Evolutionary conservation across 2,329 filamentous ascomycete genomes (phyloP).

Genomic region (Colletotrichum australisinense): DNA sequence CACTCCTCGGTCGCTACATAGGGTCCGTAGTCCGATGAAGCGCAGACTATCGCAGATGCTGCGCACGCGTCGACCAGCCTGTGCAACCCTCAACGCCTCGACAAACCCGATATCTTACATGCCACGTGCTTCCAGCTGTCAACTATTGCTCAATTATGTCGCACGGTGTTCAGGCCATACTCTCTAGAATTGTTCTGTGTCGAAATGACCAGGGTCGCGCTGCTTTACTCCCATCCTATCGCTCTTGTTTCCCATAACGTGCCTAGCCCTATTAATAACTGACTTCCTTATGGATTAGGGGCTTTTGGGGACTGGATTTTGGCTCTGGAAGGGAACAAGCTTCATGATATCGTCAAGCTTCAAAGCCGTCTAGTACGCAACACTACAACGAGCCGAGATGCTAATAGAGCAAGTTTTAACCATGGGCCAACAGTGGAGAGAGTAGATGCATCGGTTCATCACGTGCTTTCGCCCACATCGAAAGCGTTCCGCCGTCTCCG

Average conservation of each 20-base stretch:
- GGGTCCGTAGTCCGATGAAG: background rate
- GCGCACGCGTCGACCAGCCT: background rate
- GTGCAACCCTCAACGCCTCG: background rate
- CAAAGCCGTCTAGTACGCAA: background rate
- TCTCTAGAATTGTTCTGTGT: background rate
- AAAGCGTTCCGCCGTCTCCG: background rate
- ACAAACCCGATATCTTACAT: background rate
- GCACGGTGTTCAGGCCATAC: background rate
- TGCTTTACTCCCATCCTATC: background rate
- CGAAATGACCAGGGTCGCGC: background rate
- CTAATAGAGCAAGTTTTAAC: background rate
- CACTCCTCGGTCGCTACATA: background rate
- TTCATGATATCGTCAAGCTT: background rate
- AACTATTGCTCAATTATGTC: background rate
- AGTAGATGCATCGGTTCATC: background rate
- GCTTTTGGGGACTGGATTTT: background rate
- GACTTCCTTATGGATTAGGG: no score
- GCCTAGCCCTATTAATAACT: slow-evolving; percentile 1
- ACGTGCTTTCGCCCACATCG: background rate
- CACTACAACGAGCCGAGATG: background rate
- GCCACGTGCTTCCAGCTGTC: slow-evolving; percentile 6
- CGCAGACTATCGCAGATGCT: background rate
- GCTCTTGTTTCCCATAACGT: background rate
- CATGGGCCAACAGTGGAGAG: no score
- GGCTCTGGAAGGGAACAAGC: background rate